Percentiles rank a stretch among this genome's conserved stretches.
These are phyloP conservation scores for Nidula niveotomentosa DNA, from an alignment of 1,284 basidiomycete genomes.

Conservation along the genomic window DNA sequence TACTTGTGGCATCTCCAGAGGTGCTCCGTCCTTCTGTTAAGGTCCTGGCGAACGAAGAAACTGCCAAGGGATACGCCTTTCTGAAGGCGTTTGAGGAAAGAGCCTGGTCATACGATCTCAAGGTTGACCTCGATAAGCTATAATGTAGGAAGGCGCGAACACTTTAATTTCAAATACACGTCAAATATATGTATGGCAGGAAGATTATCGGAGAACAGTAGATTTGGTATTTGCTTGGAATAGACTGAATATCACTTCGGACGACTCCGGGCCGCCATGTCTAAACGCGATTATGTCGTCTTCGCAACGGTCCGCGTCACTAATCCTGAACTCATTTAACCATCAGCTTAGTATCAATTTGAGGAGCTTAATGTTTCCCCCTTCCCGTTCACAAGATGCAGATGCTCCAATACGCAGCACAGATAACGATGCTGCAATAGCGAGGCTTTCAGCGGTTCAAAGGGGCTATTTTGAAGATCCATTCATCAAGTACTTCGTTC, in stretches of 20 bases:
- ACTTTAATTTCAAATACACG: too few relatives aligned
- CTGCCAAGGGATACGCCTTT: constrained; percentile 45
- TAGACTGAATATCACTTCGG: too few relatives aligned
- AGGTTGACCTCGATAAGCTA: constrained; percentile 21
- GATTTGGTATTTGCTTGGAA: too few relatives aligned
- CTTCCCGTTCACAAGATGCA: constrained; percentile 21
- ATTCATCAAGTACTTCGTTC: constrained; percentile 63
- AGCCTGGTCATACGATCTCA: constrained; percentile 34
- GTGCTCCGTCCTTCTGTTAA: constrained; percentile 41
- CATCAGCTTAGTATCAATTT: too few relatives aligned
- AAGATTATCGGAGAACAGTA: too few relatives aligned
- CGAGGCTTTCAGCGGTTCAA: constrained; percentile 79
- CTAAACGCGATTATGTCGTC: too few relatives aligned
- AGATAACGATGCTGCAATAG: constrained; percentile 41
- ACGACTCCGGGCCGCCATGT: too few relatives aligned
- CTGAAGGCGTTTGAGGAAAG: constrained; percentile 42
- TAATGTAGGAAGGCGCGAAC: background rate
- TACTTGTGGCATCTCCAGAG: constrained; percentile 39
- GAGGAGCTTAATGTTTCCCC: too few relatives aligned
- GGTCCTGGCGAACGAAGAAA: constrained; percentile 38
- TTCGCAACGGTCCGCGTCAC: too few relatives aligned
- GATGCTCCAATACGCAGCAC: constrained; percentile 43
- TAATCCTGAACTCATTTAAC: too few relatives aligned
- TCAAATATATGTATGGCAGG: too few relatives aligned
- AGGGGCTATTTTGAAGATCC: constrained; percentile 79